Evolutionary conservation across 2,329 filamentous ascomycete species (phyloP).

Genomic region (Pyrenophora graminea): DNA sequence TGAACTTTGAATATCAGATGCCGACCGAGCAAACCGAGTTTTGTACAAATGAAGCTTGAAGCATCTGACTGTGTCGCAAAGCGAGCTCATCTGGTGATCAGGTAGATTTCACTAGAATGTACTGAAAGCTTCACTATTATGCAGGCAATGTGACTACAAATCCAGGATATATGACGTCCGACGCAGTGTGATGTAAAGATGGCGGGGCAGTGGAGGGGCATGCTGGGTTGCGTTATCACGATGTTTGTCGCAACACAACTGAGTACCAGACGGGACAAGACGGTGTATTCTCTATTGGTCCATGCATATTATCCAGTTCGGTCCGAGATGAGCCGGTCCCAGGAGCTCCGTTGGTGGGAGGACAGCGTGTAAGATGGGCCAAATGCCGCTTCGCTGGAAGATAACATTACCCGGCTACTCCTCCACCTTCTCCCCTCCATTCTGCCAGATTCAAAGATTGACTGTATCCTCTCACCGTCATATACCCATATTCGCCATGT

Average conservation of each 20-base stretch:
- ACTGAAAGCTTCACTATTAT: no score
- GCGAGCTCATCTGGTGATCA: no score
- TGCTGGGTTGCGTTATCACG: constrained; percentile 11
- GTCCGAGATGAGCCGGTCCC: constrained; percentile 28
- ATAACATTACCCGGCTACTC: constrained; percentile 4
- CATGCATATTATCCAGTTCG: constrained; percentile 25
- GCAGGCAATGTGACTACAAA: no score
- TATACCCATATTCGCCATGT: constrained; percentile 25
- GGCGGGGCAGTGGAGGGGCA: constrained; percentile 9
- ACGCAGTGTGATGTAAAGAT: constrained; percentile 2
- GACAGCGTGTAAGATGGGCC: constrained; percentile 17
- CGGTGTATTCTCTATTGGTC: neutral
- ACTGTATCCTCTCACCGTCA: neutral
- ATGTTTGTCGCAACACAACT: constrained; percentile 15
- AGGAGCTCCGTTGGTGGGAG: constrained; percentile 17
- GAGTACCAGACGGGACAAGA: neutral
- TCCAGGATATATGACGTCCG: no score
- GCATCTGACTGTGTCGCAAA: neutral
- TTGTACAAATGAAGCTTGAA: neutral
- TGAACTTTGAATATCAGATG: constrained; percentile 13
- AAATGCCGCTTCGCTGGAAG: constrained; percentile 21
- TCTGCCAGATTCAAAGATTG: neutral
- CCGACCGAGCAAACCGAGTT: neutral
- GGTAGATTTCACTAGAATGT: neutral
- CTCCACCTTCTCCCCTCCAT: neutral